These are phyloP conservation scores for Phytophthora foliorum DNA, from an alignment of 352 stramenopile genomes.

Conservation along the genomic window DNA sequence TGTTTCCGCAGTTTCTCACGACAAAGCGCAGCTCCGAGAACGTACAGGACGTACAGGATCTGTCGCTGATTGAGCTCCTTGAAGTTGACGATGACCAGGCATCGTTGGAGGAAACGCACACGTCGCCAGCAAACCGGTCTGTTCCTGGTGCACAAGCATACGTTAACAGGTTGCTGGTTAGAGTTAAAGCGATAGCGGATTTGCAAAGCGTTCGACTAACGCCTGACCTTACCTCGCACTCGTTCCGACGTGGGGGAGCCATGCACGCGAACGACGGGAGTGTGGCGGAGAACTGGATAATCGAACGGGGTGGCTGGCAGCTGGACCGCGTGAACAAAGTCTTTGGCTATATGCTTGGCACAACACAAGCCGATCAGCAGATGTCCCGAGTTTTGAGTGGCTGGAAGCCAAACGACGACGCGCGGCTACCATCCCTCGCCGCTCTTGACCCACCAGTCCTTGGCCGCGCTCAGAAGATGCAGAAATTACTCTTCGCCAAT, in stretches of 20 bases:
- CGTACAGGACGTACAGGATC: slow-evolving; percentile 4
- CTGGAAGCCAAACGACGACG: slow-evolving; percentile 13
- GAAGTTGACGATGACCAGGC: neutral
- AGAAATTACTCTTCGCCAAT: slow-evolving; percentile 3
- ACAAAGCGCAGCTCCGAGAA: neutral
- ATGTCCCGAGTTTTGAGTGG: slow-evolving; percentile 2
- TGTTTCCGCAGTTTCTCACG: slow-evolving; percentile 22
- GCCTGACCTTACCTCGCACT: slow-evolving; percentile 13
- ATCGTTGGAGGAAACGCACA: neutral
- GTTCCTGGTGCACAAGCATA: slow-evolving; percentile 20
- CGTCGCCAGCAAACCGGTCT: neutral
- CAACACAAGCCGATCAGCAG: slow-evolving; percentile 12
- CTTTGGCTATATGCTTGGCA: too few species aligned
- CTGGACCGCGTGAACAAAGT: too few species aligned
- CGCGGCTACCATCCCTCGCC: neutral
- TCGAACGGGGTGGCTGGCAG: too few species aligned
- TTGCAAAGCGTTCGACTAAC: neutral
- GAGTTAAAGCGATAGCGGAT: neutral
- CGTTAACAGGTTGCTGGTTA: slow-evolving; percentile 15
- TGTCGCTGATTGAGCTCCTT: slow-evolving; percentile 19
- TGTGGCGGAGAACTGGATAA: too few species aligned
- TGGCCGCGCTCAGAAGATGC: neutral
- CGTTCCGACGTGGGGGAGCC: slow-evolving; percentile 5
- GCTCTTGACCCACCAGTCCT: neutral
- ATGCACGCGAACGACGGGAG: too few species aligned